Percentiles rank a stretch among this genome's conserved stretches.
These are phyloP conservation scores for Pyricularia sp. DNA, from an alignment of 2,329 filamentous ascomycete genomes.

Conservation along the genomic window DNA sequence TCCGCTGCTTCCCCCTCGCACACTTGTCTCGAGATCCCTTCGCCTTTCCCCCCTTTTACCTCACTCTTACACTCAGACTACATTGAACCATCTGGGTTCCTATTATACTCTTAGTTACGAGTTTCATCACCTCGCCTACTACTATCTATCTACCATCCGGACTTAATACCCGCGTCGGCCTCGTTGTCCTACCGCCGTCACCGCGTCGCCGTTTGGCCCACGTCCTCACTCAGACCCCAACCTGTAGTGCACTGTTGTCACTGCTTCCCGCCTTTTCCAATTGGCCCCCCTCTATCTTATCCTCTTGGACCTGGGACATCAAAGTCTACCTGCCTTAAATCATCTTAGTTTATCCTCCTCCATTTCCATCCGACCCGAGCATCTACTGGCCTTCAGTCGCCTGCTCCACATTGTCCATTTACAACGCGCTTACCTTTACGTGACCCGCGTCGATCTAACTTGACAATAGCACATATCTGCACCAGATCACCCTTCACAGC, in stretches of 20 bases:
- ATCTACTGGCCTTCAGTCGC: not conserved
- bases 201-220: not conserved
- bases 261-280: not conserved
- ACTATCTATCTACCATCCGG: not conserved
- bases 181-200: not conserved
- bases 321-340: not conserved
- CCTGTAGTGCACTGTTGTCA: not conserved
- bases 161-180: not conserved
- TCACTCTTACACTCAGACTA: not conserved
- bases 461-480: not conserved
- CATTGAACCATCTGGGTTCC: not conserved
- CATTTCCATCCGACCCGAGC: not conserved
- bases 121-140: constrained; percentile 1
- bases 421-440: not conserved
- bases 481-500: constrained; percentile 9
- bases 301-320: too few species aligned
- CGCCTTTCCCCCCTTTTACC: not conserved
- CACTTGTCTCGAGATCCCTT: not conserved
- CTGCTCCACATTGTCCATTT: not conserved
- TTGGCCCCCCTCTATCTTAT: not conserved
- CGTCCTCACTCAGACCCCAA: not conserved
- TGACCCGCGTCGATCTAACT: not conserved
- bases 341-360: not conserved
- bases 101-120: constrained; percentile 4
- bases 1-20: constrained; percentile 1